phyloP scores from a whole-genome alignment of 805 yeast species.

The Phaffomyces thermotolerans region DNA sequence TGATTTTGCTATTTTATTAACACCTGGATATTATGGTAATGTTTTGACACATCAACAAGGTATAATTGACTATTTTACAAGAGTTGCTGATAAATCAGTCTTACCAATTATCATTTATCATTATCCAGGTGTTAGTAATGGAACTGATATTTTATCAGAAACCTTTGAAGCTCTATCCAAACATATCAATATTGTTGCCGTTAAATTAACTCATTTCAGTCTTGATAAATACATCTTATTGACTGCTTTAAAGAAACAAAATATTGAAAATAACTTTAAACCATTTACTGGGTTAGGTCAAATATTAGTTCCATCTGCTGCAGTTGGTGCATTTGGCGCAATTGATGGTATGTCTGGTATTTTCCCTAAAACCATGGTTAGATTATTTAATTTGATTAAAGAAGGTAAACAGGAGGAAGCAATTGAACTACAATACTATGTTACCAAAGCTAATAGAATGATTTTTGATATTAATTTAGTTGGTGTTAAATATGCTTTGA shows the following conservation, averaged over 20 bases:
- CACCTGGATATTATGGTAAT: conserved; percentile 32
- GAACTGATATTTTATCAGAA: conserved; percentile 23
- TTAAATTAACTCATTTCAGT: conserved; percentile 40
- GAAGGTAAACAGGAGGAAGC: conserved; percentile 35
- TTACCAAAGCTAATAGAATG: conserved; percentile 32
- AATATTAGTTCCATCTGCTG: conserved; percentile 38
- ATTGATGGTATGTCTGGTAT: conserved; percentile 47
- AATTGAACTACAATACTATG: conserved; percentile 33
- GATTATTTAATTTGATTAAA: conserved; percentile 28
- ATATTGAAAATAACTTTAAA: conserved; percentile 30
- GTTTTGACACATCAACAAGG: conserved; percentile 28
- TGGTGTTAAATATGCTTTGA: conserved; percentile 26
- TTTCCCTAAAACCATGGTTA: conserved; percentile 40
- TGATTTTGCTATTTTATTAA: conserved; percentile 27
- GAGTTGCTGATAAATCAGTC: conserved; percentile 27
- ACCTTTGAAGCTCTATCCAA: conserved; percentile 22
- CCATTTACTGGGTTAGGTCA: conserved; percentile 49
- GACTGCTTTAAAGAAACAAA: conserved; percentile 29
- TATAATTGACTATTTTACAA: conserved; percentile 25
- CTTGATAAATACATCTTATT: conserved; percentile 37
- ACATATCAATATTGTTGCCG: conserved; percentile 32
- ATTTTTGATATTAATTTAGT: conserved; percentile 26
- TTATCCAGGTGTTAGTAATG: conserved; percentile 32
- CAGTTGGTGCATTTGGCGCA: conserved; percentile 40
- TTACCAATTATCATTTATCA: conserved; percentile 32